Evolutionary conservation across 1,284 basidiomycete species (phyloP), one percentile per base, ranked within the genome.

Genomic region (Phylloboletellus chloephorus): DNA sequence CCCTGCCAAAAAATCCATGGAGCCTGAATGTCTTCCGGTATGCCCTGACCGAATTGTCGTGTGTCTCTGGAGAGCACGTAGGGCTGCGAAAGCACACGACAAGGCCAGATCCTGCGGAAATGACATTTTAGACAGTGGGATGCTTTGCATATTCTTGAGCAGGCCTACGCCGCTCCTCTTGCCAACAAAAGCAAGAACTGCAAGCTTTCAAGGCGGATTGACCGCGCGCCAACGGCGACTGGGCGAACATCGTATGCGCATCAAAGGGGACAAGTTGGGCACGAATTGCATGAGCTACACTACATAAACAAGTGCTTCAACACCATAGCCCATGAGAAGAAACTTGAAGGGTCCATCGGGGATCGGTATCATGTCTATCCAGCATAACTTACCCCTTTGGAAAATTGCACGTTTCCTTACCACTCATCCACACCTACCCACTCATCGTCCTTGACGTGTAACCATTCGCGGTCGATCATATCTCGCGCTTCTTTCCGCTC

Each of bases 401-500:
- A 36, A 9, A 19, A 39, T 25, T 21, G 31, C 17, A 21, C 19
- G 6, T 32, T 30, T 24, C 22, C 24, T 59, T 38, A 79, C 73
- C 76, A 78, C 28, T 72, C 69, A 22, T 61, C 64, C 25, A 69
- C 60, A 35, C 65, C 52, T 37, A 66, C 63, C 52, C 62, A 63
- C 34, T 77, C 76, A 26, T 64, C 66, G 17, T 67, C 65, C 15
- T 63, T 57, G 23, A 73, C 64, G 38, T 75, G 68, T 37, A 94
- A 63, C 91, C 91, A 94, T 34, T 70, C 60, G 54, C 91, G 84
- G 37, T 75, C 64, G 40, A 84, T 67, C 68, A 90, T 72, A 46
- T 90, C 83, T 33, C 74, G 67, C n/a, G 89, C 89, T 29, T 76
- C 67, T 21, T 73, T 73, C 17, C 89, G 79, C 53, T 79, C 69